Evolutionary conservation across 768 basidiomycete genomes (phyloP), one percentile per base, ranked within the genome.

Genomic region (Mycena capillaripes): DNA sequence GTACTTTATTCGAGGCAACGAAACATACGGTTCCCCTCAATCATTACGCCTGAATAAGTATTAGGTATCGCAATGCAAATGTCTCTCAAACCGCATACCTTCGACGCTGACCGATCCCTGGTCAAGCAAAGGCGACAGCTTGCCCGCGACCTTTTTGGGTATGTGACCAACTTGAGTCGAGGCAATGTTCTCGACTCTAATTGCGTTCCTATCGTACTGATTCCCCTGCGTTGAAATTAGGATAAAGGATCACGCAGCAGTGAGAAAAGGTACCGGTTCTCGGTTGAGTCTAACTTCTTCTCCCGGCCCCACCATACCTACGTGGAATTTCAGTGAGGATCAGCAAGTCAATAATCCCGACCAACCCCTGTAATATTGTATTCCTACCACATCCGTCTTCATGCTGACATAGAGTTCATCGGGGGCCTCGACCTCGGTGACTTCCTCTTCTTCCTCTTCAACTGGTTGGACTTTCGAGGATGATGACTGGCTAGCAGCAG

Each of bases 121-220:
- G 78, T 97, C 96, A 59, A 97, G 87, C 27, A 96, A 83, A 1
- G 93, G 91, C 6, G 95, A 88, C 21, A 97, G 83, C 75, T 88
- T 87, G 0, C 79, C 62, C 0, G 89, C 93, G 16, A 92, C 86
- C 25, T 81, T 82, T 38, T 88, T 86, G 2, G 94, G 91, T 27
- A 97, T 78, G 81, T 97, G 96, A 2, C 96, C 96, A 3, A 97
- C 95, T 87, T 96, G 93, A 16, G 82, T 82, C 1, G 86, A 84
- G 2, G 87, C 85, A 48, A 96, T 95, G 77, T 97, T 97, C 78
- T 89, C 86, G 30, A 97, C 95, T 83, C 94, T 89, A 29, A 95
- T 91, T 2, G 93, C 92, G 80, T 95, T 94, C 32, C 92, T 84
- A 69, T 97, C 96, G 77, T 92, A 93, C 52, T 30, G 71, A 78